Conservation (phyloP, 257 asterid genomes). For the Lithospermum erythrorhizon region DNA sequence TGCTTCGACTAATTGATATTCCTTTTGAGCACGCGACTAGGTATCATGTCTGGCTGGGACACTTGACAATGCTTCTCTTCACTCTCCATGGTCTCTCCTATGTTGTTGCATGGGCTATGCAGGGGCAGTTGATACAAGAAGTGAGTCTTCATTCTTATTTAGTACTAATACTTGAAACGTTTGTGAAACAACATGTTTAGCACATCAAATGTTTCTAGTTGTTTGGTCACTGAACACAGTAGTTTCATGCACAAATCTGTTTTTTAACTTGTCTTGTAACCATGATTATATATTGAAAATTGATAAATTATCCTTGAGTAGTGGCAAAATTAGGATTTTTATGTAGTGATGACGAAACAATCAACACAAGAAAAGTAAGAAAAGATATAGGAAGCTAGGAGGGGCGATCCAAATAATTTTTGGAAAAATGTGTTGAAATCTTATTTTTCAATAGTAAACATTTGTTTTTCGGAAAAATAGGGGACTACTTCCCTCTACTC, state of each 20-base stretch:
- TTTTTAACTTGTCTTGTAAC: no score
- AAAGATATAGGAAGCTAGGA: no score
- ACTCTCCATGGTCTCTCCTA: slow-evolving; percentile 69
- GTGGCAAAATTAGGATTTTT: no score
- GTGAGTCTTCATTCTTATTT: slow-evolving; percentile 23
- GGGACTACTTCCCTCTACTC: no score
- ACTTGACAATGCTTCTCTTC: slow-evolving; percentile 68
- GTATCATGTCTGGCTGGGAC: slow-evolving; percentile 94
- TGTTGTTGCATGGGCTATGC: slow-evolving; percentile 43
- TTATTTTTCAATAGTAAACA: no score
- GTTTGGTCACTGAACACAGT: neutral
- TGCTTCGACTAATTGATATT: slow-evolving; percentile 59
- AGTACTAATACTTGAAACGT: neutral
- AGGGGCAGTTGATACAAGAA: slow-evolving; percentile 33
- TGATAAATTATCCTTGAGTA: no score
- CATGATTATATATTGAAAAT: no score
- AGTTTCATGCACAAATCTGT: neutral
- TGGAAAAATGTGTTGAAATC: no score
- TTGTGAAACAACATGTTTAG: neutral
- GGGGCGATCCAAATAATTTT: no score
- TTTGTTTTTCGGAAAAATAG: no score
- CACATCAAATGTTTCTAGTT: neutral
- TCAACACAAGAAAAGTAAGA: no score
- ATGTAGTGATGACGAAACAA: no score
- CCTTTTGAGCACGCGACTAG: slow-evolving; percentile 85